Evolutionary conservation across 345 rosid species (phyloP).

Genomic region (Syzygium grande): DNA sequence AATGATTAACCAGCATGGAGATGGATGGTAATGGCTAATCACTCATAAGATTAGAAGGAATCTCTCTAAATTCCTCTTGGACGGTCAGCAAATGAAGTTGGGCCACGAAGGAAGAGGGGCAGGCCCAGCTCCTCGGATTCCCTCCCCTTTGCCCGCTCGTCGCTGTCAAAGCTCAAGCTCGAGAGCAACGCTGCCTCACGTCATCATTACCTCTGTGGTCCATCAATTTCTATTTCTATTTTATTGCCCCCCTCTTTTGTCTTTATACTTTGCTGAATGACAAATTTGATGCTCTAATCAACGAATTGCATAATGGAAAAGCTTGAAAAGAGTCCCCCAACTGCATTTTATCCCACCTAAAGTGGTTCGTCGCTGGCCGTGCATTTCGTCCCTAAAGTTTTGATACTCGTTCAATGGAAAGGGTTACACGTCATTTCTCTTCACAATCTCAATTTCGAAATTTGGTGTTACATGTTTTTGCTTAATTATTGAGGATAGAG

Average conservation of each 20-base stretch:
- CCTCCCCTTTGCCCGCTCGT: neutral
- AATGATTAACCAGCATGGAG: neutral
- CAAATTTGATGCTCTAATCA: neutral
- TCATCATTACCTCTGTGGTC: neutral
- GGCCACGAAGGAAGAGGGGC: neutral
- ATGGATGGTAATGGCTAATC: neutral
- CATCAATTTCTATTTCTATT: neutral
- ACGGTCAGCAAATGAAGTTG: neutral
- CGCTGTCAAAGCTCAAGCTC: neutral
- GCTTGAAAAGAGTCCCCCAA: neutral
- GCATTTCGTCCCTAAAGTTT: neutral
- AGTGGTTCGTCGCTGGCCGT: neutral
- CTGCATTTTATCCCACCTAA: neutral
- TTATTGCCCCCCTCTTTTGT: neutral
- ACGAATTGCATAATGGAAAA: neutral
- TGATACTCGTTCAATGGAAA: neutral
- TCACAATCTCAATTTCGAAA: neutral
- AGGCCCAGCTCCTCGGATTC: neutral
- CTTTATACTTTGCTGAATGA: neutral
- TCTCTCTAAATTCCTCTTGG: neutral
- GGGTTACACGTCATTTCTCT: neutral
- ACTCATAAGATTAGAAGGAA: neutral
- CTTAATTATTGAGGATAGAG: no score
- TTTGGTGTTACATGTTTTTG: no score
- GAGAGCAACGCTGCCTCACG: neutral